Percentiles rank a stretch among this genome's conserved stretches.
These are phyloP conservation scores for Lipomyces mesembrius DNA, from an alignment of 805 yeast genomes.

Conservation along the genomic window DNA sequence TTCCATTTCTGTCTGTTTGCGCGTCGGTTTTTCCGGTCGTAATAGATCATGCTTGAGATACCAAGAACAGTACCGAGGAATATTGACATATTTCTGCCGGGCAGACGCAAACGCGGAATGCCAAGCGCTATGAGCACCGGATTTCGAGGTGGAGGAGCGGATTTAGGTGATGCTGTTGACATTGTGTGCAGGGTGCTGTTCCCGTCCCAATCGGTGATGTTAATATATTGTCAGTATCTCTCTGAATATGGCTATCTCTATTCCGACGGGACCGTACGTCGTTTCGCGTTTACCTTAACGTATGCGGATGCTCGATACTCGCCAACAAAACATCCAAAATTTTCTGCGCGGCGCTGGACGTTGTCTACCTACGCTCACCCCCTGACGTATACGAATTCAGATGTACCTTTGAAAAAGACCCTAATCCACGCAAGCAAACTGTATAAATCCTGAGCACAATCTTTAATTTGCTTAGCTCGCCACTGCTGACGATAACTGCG, in stretches of 20 bases:
- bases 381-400: not conserved
- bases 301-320: not conserved
- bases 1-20: conserved; percentile 68
- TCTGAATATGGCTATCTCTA: not conserved
- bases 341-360: not conserved
- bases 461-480: too few relatives aligned
- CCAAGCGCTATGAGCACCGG: conserved; percentile 90
- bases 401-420: not conserved
- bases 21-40: conserved; percentile 77
- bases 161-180: not conserved
- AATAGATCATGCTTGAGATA: conserved; percentile 73
- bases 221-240: not conserved
- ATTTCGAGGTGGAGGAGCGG: conserved; percentile 42
- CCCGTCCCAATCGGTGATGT: not conserved
- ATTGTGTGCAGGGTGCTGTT: not conserved
- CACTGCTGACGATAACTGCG: not conserved
- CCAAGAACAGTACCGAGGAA: conserved; percentile 75
- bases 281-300: not conserved
- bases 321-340: not conserved
- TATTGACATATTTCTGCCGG: conserved; percentile 91
- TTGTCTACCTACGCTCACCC: not conserved
- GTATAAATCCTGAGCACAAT: too few relatives aligned
- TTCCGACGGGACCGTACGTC: not conserved
- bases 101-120: conserved; percentile 72
- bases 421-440: not conserved